Evolutionary conservation across 345 rosid genomes (phyloP), one percentile per base, ranked within the genome.

Genomic region (Camelina hispida): DNA sequence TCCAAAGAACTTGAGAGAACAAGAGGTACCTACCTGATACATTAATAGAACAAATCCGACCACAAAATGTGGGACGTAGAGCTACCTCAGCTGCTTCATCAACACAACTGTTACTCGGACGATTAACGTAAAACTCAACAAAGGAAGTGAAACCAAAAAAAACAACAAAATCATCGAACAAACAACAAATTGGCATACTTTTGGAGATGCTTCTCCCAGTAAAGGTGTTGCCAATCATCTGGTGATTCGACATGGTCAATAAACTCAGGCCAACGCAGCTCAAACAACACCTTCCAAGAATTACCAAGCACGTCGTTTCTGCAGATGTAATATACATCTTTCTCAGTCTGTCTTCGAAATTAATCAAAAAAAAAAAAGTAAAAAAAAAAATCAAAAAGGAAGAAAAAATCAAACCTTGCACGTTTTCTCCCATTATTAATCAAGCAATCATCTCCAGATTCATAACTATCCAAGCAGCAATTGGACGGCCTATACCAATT

Each of bases 171-270:
- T 42, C 16, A 62, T 52, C 14, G 17, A 35, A 14, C 62, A 72
- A 67, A 73, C 71, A 16, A 44, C 1, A 34, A 53, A 38, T 2
- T 23, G 5, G 35, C 78, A 79, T 84, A 87, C 97, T 82, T 81
- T 64, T 90, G 97, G 65, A 94, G 64, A 85, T 94, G 97, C 6
- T 80, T 82, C 81, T 91, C 88, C 98, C 97, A 91, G 57, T 92
- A 92, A 32, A 77, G 71, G 74, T 83, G 93, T 60, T 79, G 87
- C 97, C 97, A 94, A 30, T 86, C 88, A 80, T 32, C 80, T 6
- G 84, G n/a, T 53, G 81, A 69, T 42, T 71, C 56, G 43, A 69
- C 48, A 62, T 6, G 22, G 20, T 81, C 65, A 22, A 66, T 46
- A 65, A 77, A 69, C 54, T 65, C 73, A 14, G 93, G 87, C 97